These are phyloP conservation scores for Oligophagozyma castellii DNA, from an alignment of 1,139 yeast genomes.

Conservation along the genomic window DNA sequence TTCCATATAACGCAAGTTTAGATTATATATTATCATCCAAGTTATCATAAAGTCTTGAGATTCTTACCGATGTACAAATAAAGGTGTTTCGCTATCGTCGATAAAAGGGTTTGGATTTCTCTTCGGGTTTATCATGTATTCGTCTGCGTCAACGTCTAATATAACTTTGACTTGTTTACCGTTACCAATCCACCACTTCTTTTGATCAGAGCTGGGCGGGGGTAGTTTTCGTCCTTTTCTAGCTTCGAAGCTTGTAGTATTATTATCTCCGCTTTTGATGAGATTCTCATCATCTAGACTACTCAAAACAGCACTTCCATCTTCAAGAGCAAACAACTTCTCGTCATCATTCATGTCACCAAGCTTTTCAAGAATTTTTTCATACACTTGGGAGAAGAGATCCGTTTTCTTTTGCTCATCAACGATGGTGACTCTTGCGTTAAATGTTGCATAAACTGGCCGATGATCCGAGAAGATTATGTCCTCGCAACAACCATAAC, in stretches of 20 bases:
- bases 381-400: constrained; percentile 48
- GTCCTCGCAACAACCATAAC: constrained; percentile 48
- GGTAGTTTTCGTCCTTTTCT: constrained; percentile 36
- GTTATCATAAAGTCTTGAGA: not conserved
- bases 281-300: constrained; percentile 6
- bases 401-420: constrained; percentile 49
- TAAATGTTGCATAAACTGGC: constrained; percentile 75
- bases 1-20: not conserved
- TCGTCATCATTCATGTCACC: constrained; percentile 21
- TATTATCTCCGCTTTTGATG: constrained; percentile 2
- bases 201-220: constrained; percentile 72
- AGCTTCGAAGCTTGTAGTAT: constrained; percentile 12
- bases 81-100: constrained; percentile 26
- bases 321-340: constrained; percentile 26
- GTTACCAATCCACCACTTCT: constrained; percentile 86
- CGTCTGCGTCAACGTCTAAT: constrained; percentile 25
- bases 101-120: constrained; percentile 61
- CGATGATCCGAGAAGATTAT: constrained; percentile 81
- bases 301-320: constrained; percentile 10
- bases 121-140: constrained; percentile 46
- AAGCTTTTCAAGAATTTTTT: constrained; percentile 17
- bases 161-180: constrained; percentile 61
- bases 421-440: constrained; percentile 51
- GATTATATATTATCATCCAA: constrained; percentile 1
- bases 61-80: constrained; percentile 23